Percentiles rank a stretch among this genome's conserved stretches.
Evolutionary conservation across 116 monocot genomes (phyloP).

Genomic region (Phalaenopsis hybrid): DNA sequence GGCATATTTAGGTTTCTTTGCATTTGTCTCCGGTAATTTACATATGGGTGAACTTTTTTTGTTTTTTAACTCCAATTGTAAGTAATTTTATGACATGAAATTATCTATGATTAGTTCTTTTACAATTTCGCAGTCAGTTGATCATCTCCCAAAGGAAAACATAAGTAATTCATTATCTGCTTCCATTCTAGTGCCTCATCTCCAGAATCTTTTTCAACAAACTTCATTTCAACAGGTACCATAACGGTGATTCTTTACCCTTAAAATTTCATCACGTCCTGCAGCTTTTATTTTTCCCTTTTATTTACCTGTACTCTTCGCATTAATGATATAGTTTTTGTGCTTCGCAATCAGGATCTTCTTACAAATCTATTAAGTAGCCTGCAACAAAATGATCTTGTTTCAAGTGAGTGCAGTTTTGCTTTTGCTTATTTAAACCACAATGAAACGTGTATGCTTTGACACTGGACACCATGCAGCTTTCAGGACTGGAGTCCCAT

Average conservation of each 20-base stretch:
- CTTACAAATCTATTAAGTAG: conserved; percentile 72
- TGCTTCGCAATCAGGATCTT: conserved; percentile 47
- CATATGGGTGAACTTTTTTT: not conserved
- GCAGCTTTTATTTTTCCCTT: not conserved
- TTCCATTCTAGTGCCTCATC: conserved; percentile 76
- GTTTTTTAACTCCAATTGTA: not conserved
- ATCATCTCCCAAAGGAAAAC: conserved; percentile 48
- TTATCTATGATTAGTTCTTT: not conserved
- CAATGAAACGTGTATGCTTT: not conserved
- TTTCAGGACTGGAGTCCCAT: conserved; percentile 35
- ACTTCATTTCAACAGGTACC: conserved; percentile 85
- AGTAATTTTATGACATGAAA: not conserved
- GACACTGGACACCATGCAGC: conserved; percentile 18
- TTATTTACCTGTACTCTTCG: not conserved
- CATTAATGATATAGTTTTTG: not conserved
- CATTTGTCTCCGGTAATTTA: not conserved
- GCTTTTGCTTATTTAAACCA: not conserved
- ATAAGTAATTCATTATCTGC: conserved; percentile 48
- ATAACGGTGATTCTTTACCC: not conserved
- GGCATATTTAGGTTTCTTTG: not conserved
- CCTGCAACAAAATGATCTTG: conserved; percentile 57
- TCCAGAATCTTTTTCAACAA: conserved; percentile 85
- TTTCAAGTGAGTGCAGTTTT: conserved; percentile 40
- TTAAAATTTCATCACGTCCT: not conserved
- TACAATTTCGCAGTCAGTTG: conserved; percentile 30